Conservation (phyloP, 2,329 filamentous ascomycete genomes). For the Tricladium varicosporioides region DNA sequence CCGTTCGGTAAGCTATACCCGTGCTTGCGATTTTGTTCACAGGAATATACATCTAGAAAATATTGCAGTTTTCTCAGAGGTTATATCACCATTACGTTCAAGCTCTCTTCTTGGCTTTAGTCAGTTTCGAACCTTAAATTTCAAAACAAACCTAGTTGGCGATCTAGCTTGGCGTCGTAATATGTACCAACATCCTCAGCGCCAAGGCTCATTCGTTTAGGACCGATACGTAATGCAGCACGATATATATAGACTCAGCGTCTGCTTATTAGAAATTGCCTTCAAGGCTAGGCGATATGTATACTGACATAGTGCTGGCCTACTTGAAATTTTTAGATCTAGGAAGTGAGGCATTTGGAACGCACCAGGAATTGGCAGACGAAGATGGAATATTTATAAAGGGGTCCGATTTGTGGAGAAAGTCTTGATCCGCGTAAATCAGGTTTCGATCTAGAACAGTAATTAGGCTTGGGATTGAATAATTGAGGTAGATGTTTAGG, state of each 20-base stretch:
- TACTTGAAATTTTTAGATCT: slow-evolving; percentile 23
- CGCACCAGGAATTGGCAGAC: slow-evolving; percentile 17
- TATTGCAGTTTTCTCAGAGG: background rate
- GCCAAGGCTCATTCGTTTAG: slow-evolving; percentile 14
- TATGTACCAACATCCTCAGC: slow-evolving; percentile 21
- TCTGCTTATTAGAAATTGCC: slow-evolving; percentile 23
- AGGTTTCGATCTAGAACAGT: too few relatives aligned
- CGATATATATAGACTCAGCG: slow-evolving; percentile 25
- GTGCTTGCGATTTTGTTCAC: background rate
- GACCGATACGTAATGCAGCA: slow-evolving; percentile 24
- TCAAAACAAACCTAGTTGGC: slow-evolving; percentile 6
- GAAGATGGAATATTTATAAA: slow-evolving; percentile 22
- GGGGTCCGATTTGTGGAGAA: slow-evolving; percentile 26
- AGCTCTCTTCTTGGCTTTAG: slow-evolving; percentile 19
- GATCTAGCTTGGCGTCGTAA: slow-evolving; percentile 19
- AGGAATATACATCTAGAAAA: background rate
- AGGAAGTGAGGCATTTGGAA: slow-evolving; percentile 16
- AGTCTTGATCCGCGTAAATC: background rate
- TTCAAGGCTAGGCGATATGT: slow-evolving; percentile 11
- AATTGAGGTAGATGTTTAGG: too few relatives aligned
- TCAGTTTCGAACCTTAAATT: slow-evolving; percentile 12
- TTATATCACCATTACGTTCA: background rate
- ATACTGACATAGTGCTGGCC: slow-evolving; percentile 10
- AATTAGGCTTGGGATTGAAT: too few relatives aligned
- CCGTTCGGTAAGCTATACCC: background rate